These are phyloP conservation scores for Paecilomyces dactylethromorphus DNA, from an alignment of 2,329 filamentous ascomycete genomes.

Conservation along the genomic window DNA sequence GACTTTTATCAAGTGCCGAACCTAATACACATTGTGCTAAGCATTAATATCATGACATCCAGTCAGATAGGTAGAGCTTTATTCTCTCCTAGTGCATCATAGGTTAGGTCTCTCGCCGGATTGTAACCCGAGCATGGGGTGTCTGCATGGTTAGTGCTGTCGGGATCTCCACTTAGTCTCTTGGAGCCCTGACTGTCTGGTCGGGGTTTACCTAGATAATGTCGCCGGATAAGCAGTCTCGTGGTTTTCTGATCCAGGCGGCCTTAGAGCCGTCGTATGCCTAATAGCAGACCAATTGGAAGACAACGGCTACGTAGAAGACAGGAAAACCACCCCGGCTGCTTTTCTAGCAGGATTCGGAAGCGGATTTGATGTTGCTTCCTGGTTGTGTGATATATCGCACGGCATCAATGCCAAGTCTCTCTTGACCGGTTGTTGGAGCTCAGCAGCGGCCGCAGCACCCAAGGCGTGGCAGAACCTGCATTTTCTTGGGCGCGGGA, in stretches of 20 bases:
- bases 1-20: no score
- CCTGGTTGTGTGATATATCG: not conserved
- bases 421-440: not conserved
- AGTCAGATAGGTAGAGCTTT: not conserved
- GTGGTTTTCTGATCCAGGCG: not conserved
- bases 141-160: not conserved
- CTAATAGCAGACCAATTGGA: not conserved
- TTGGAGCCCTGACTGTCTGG: not conserved
- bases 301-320: not conserved
- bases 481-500: not conserved
- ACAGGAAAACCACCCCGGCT: not conserved
- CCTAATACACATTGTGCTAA: no score
- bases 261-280: not conserved
- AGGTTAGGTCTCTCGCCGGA: no score
- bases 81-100: not conserved
- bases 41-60: no score
- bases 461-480: not conserved
- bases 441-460: not conserved
- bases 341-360: not conserved
- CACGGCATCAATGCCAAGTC: not conserved
- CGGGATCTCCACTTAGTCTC: not conserved
- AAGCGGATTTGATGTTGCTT: not conserved
- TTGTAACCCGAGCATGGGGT: not conserved
- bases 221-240: not conserved
- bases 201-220: not conserved